Conservation (phyloP, 306 rosid genomes). For the Senna siamea region DNA sequence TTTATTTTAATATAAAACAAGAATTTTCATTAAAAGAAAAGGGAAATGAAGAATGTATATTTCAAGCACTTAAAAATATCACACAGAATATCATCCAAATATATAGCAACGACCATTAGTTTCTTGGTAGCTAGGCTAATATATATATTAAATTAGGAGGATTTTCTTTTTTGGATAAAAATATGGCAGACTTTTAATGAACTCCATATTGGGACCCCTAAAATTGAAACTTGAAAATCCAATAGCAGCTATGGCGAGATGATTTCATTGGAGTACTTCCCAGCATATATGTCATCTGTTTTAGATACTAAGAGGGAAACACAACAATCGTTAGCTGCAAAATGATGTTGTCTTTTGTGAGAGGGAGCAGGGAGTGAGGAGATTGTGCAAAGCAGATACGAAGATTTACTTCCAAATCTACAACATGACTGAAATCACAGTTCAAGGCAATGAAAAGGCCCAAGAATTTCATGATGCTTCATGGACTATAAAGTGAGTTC, state of each 20-base stretch:
- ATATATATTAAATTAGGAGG: too few relatives aligned
- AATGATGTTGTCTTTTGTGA: not conserved
- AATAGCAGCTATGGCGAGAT: not conserved
- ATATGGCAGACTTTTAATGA: not conserved
- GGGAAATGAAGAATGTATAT: not conserved
- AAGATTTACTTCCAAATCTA: not conserved
- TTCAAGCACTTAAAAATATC: not conserved
- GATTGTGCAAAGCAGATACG: not conserved
- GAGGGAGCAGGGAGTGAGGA: not conserved
- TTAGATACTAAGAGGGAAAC: not conserved
- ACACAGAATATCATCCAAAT: not conserved
- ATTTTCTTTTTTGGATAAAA: too few relatives aligned
- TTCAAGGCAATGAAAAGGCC: not conserved
- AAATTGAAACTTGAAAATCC: not conserved
- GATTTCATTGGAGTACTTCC: not conserved
- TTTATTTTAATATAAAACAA: too few relatives aligned
- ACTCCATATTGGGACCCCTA: not conserved
- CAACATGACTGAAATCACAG: not conserved
- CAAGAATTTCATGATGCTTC: not conserved
- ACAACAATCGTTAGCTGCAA: not conserved
- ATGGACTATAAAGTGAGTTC: not conserved
- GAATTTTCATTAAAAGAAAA: not conserved
- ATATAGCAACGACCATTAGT: not conserved
- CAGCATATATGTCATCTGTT: not conserved
- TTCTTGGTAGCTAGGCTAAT: not conserved